These are phyloP conservation scores for Cocos nucifera DNA, from an alignment of 176 grass and related monocot genomes.

Conservation along the genomic window DNA sequence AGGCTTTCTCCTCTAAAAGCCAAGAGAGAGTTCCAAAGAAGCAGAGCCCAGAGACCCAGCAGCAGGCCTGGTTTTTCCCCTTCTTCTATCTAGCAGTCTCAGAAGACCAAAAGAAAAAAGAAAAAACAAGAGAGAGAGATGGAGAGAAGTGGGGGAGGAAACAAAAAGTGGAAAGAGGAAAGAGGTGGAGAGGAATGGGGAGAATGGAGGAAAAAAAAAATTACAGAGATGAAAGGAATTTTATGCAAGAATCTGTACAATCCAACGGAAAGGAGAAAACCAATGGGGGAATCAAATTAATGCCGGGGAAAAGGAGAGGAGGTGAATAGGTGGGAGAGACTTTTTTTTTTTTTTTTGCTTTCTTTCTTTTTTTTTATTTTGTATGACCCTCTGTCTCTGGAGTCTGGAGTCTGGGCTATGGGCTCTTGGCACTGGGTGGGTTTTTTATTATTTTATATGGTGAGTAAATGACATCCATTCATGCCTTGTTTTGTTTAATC, in stretches of 20 bases:
- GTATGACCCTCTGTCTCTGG: too few relatives aligned
- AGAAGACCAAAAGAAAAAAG: constrained; percentile 24
- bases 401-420: too few relatives aligned
- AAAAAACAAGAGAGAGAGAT: constrained; percentile 10
- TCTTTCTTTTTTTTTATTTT: too few relatives aligned
- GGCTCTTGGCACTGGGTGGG: too few relatives aligned
- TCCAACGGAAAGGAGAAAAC: constrained; percentile 3
- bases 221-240: constrained; percentile 35
- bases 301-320: constrained; percentile 8
- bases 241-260: constrained; percentile 25
- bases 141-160: background rate
- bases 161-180: constrained; percentile 27
- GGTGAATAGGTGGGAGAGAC: constrained; percentile 2
- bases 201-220: constrained; percentile 37
- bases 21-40: constrained; percentile 4
- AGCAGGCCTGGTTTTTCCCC: constrained; percentile 24
- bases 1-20: constrained; percentile 17
- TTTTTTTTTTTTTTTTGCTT: background rate
- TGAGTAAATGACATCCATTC: too few relatives aligned
- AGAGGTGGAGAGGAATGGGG: constrained; percentile 33
- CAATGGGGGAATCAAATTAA: constrained; percentile 17
- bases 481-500: too few relatives aligned
- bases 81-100: constrained; percentile 45
- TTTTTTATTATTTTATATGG: too few relatives aligned
- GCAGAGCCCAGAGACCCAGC: constrained; percentile 9